phyloP scores from a whole-genome alignment of 2,329 filamentous ascomycete species.

The Ceratocystis cacaofunesta region DNA sequence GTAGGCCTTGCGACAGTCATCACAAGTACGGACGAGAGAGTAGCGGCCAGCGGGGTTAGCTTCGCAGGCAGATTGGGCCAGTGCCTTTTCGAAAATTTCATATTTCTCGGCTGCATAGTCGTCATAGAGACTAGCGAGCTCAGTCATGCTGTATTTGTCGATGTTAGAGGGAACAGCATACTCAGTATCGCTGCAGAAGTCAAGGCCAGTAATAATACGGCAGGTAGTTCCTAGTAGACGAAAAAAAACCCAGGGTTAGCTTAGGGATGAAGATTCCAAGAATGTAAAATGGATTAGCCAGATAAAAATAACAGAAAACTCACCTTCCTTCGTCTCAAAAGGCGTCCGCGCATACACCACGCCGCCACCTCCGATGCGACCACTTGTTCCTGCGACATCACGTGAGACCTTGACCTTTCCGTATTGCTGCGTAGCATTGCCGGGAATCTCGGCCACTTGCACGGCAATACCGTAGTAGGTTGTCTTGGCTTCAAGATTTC shows the following conservation, averaged over 20 bases:
- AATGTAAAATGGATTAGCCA: background rate
- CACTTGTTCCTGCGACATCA: background rate
- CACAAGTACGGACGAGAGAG: conserved; percentile 63
- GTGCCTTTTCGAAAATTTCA: conserved; percentile 61
- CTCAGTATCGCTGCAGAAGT: conserved; percentile 75
- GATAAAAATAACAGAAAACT: conserved; percentile 20
- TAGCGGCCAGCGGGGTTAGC: conserved; percentile 58
- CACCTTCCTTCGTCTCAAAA: conserved; percentile 70
- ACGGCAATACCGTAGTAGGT: conserved; percentile 62
- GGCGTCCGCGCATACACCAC: conserved; percentile 54
- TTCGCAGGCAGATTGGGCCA: conserved; percentile 77
- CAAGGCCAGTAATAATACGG: conserved; percentile 70
- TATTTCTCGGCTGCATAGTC: conserved; percentile 54
- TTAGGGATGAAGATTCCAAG: background rate
- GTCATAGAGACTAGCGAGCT: conserved; percentile 64
- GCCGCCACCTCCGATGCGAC: conserved; percentile 54
- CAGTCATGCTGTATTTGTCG: conserved; percentile 39
- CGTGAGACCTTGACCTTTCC: background rate
- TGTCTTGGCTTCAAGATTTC: conserved; percentile 55
- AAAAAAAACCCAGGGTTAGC: background rate
- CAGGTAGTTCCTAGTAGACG: conserved; percentile 54
- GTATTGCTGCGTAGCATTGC: conserved; percentile 27
- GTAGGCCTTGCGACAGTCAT: conserved; percentile 65
- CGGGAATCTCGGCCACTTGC: conserved; percentile 37
- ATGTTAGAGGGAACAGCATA: conserved; percentile 82